Percentiles rank a stretch among this genome's conserved stretches.
phyloP scores from a whole-genome alignment of 352 stramenopile species.

The Pythium apleroticum region DNA sequence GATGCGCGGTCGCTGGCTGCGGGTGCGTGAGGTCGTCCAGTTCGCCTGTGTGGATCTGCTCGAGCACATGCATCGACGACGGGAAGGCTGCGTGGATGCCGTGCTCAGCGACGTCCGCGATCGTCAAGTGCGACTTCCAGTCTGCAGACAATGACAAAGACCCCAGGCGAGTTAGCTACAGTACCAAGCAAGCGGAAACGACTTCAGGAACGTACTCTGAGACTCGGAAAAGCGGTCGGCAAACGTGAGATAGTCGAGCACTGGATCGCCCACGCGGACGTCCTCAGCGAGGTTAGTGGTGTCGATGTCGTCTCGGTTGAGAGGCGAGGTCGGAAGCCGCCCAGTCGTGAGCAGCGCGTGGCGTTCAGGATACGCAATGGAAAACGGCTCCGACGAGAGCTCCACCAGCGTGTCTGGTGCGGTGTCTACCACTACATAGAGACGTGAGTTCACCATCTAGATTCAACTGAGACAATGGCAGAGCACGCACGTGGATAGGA shows the following conservation, averaged over 20 bases:
- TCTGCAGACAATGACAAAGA: conserved; percentile 6
- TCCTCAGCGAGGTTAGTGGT: conserved; percentile 15
- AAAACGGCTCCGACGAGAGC: conserved; percentile 20
- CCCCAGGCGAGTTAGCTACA: neutral
- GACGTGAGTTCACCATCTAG: too few species aligned
- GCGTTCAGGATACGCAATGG: conserved; percentile 24
- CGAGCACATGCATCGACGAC: conserved; percentile 15
- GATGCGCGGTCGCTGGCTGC: conserved; percentile 7
- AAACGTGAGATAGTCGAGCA: conserved; percentile 57
- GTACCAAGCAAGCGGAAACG: neutral
- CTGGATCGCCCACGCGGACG: conserved; percentile 40
- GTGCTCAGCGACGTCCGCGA: conserved; percentile 29
- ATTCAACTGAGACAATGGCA: too few species aligned
- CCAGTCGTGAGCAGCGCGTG: conserved; percentile 18
- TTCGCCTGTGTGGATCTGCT: conserved; percentile 11
- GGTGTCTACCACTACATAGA: conserved; percentile 4
- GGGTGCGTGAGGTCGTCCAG: conserved; percentile 26
- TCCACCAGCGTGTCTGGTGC: neutral
- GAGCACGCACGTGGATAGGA: conserved; percentile 1
- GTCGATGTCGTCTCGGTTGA: neutral
- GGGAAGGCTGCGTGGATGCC: conserved; percentile 30
- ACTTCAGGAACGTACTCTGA: conserved; percentile 21
- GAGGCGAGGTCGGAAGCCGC: neutral
- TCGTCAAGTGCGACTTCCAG: conserved; percentile 17
- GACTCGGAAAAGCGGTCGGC: conserved; percentile 59